Percentiles rank a stretch among this genome's conserved stretches.
Evolutionary conservation across 73 alveolate genomes (phyloP).

Genomic region (Tetrahymena malaccensis): DNA sequence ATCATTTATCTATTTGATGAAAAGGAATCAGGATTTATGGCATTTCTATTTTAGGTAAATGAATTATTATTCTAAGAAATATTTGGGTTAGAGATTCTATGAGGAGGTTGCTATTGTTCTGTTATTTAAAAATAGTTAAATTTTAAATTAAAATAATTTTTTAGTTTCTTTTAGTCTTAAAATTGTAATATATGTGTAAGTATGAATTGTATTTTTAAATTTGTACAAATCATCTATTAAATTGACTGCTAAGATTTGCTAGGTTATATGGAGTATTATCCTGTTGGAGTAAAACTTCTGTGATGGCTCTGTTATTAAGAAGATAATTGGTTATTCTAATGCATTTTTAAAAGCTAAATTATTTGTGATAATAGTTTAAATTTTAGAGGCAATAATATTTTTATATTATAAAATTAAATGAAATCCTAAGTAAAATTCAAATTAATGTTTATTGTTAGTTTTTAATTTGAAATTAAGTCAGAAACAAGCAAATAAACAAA

Average conservation of each 20-base stretch:
- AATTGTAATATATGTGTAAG: not conserved
- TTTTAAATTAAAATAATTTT: not conserved
- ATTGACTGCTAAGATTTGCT: not conserved
- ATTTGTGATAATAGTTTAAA: not conserved
- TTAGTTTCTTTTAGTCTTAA: not conserved
- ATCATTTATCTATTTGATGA: not conserved
- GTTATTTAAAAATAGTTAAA: not conserved
- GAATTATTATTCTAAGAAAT: not conserved
- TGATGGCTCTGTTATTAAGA: not conserved
- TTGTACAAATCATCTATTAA: not conserved
- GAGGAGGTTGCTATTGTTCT: not conserved
- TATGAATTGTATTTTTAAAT: not conserved
- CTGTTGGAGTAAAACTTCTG: not conserved
- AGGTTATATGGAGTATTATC: not conserved
- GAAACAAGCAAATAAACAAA: no score
- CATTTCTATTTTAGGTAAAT: not conserved
- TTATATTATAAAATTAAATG: not conserved
- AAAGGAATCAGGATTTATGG: not conserved
- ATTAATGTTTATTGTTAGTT: not conserved
- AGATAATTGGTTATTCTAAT: not conserved
- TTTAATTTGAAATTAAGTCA: not conserved
- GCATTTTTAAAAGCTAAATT: not conserved
- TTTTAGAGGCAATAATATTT: not conserved
- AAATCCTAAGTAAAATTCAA: not conserved
- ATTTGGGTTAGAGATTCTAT: not conserved